These are phyloP conservation scores for Ogataea corticis DNA, from an alignment of 805 yeast genomes.

Conservation along the genomic window DNA sequence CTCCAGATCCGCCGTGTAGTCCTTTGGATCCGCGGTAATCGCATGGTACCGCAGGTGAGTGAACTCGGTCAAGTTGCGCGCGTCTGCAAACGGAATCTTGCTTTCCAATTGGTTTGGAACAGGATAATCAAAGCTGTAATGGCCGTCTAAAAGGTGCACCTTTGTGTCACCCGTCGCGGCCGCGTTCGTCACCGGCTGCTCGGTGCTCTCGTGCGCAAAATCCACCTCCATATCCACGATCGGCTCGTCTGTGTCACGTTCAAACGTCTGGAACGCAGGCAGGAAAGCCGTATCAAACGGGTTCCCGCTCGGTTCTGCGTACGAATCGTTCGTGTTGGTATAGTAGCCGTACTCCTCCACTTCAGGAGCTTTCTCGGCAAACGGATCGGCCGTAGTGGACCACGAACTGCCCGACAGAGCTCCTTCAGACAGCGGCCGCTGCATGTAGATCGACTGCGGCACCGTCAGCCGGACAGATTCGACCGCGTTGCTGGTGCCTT, in stretches of 20 bases:
- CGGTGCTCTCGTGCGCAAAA: conserved; percentile 14
- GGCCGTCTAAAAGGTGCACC: conserved; percentile 61
- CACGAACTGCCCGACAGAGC: neutral
- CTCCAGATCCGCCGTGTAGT: conserved; percentile 59
- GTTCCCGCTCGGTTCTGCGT: neutral
- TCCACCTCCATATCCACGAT: conserved; percentile 19
- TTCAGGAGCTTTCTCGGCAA: conserved; percentile 2
- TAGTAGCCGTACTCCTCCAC: conserved; percentile 4
- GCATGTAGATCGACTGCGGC: neutral
- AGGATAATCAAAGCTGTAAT: conserved; percentile 79
- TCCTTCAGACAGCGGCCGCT: neutral
- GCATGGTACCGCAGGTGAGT: conserved; percentile 89
- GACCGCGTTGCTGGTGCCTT: neutral
- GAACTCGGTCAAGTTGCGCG: conserved; percentile 47
- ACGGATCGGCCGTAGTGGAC: conserved; percentile 2
- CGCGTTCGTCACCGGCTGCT: conserved; percentile 22
- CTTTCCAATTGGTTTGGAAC: conserved; percentile 62
- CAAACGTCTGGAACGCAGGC: conserved; percentile 26
- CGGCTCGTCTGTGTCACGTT: conserved; percentile 33
- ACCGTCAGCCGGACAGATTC: no score
- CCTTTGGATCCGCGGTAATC: conserved; percentile 86
- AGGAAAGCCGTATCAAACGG: neutral
- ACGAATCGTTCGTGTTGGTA: neutral
- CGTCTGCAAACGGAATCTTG: conserved; percentile 46
- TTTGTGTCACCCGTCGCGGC: conserved; percentile 34